Evolutionary conservation across 2,329 filamentous ascomycete species (phyloP).

Genomic region (Aspergillus phoenicis): DNA sequence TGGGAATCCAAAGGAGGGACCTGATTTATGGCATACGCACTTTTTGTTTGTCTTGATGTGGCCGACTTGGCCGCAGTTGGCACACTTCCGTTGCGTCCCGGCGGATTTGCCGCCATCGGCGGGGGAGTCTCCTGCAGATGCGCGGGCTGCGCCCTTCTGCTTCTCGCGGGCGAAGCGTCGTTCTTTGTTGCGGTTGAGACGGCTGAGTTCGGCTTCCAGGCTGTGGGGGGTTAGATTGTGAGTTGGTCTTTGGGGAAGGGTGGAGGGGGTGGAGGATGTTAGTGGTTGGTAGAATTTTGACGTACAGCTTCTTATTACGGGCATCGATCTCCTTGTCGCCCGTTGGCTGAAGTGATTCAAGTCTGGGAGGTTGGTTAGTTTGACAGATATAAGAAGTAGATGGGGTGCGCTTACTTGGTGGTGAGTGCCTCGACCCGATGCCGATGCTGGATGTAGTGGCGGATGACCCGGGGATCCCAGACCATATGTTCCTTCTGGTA

Average conservation of each 20-base stretch:
- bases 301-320: slow-evolving; percentile 61
- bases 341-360: slow-evolving; percentile 64
- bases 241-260: background rate
- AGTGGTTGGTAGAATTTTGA: background rate
- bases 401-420: slow-evolving; percentile 63
- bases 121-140: slow-evolving; percentile 49
- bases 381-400: background rate
- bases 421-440: slow-evolving; percentile 70
- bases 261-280: background rate
- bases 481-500: slow-evolving; percentile 63
- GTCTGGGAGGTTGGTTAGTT: slow-evolving; percentile 40
- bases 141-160: slow-evolving; percentile 67
- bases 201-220: slow-evolving; percentile 73
- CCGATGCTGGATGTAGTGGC: slow-evolving; percentile 80
- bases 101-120: slow-evolving; percentile 64
- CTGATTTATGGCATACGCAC: slow-evolving; percentile 50
- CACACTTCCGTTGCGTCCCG: slow-evolving; percentile 79
- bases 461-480: slow-evolving; percentile 82
- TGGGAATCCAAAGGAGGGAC: slow-evolving; percentile 1
- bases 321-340: slow-evolving; percentile 68
- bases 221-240: slow-evolving; percentile 43
- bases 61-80: slow-evolving; percentile 93
- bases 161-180: slow-evolving; percentile 87
- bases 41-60: slow-evolving; percentile 99
- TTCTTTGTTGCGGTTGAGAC: slow-evolving; percentile 88